Conservation (phyloP, 352 stramenopile species). For the Globisporangium middletonii region DNA sequence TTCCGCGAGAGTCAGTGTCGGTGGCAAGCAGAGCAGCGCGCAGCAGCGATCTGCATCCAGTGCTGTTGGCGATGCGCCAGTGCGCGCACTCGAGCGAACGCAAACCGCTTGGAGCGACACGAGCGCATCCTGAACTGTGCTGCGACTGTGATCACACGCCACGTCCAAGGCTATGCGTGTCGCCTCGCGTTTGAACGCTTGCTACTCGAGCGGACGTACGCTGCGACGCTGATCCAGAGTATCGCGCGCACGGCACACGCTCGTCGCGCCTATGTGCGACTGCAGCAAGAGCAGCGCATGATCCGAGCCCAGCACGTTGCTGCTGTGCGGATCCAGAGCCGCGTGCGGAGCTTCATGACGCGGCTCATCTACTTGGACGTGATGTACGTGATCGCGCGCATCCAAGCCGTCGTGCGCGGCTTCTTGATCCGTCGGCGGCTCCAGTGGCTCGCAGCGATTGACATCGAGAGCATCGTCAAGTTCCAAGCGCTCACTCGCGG, state of each 20-base stretch:
- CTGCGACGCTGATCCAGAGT: slow-evolving; percentile 43
- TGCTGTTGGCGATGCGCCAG: slow-evolving; percentile 29
- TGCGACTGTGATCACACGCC: slow-evolving; percentile 34
- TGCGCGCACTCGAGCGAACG: slow-evolving; percentile 14
- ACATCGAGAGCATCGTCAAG: slow-evolving; percentile 37
- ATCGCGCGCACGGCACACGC: slow-evolving; percentile 19
- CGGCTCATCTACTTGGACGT: slow-evolving; percentile 79
- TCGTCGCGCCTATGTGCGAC: slow-evolving; percentile 7
- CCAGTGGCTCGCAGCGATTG: slow-evolving; percentile 35
- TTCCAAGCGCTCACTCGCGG: slow-evolving; percentile 47
- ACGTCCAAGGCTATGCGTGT: slow-evolving; percentile 25
- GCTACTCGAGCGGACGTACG: slow-evolving; percentile 21
- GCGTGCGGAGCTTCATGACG: slow-evolving; percentile 45
- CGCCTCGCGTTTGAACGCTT: slow-evolving; percentile 22
- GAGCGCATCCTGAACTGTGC: slow-evolving; percentile 16
- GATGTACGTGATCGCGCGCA: slow-evolving; percentile 72
- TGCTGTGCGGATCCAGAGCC: slow-evolving; percentile 49
- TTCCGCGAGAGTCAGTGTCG: slow-evolving; percentile 25
- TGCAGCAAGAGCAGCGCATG: slow-evolving; percentile 6
- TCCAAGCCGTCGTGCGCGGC: slow-evolving; percentile 64
- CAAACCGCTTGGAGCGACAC: slow-evolving; percentile 16
- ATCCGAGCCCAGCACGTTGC: slow-evolving; percentile 16
- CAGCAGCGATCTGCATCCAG: slow-evolving; percentile 41
- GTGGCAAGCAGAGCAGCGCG: slow-evolving; percentile 11
- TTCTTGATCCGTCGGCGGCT: slow-evolving; percentile 53